Percentiles rank a stretch among this genome's conserved stretches.
Evolutionary conservation across 352 stramenopile species (phyloP).

Genomic region (Phytophthora litchii): DNA sequence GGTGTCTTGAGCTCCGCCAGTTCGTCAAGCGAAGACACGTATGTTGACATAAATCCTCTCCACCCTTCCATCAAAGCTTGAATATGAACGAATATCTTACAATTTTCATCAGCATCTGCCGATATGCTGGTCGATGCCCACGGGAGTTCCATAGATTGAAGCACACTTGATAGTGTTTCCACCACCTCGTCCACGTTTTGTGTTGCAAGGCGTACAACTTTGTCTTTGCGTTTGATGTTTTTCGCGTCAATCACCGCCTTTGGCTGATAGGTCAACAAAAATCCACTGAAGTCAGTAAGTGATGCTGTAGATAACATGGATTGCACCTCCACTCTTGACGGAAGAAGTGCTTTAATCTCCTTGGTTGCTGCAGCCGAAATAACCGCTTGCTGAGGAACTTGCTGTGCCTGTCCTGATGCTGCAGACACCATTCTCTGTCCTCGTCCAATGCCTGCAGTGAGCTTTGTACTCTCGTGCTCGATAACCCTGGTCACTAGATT

Average conservation of each 20-base stretch:
- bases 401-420: constrained; percentile 23
- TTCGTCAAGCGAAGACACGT: constrained; percentile 39
- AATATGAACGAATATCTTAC: constrained; percentile 34
- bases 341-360: constrained; percentile 57
- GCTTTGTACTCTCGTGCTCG: constrained; percentile 39
- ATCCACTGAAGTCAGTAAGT: constrained; percentile 38
- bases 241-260: constrained; percentile 39
- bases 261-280: constrained; percentile 52
- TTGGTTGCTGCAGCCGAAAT: constrained; percentile 65
- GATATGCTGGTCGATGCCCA: constrained; percentile 12
- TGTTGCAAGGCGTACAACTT: constrained; percentile 52
- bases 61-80: constrained; percentile 48
- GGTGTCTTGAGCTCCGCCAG: constrained; percentile 50
- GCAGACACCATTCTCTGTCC: constrained; percentile 44
- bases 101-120: constrained; percentile 8
- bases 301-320: constrained; percentile 17
- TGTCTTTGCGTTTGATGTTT: constrained; percentile 56
- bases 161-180: constrained; percentile 20
- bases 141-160: constrained; percentile 33
- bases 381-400: constrained; percentile 8
- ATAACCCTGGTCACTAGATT: constrained; percentile 46
- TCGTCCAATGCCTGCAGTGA: constrained; percentile 45
- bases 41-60: constrained; percentile 53
- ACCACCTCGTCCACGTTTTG: constrained; percentile 52
- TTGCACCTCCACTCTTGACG: constrained; percentile 32